phyloP scores from a whole-genome alignment of 768 basidiomycete genomes.

The Boletus rubescentipes region DNA sequence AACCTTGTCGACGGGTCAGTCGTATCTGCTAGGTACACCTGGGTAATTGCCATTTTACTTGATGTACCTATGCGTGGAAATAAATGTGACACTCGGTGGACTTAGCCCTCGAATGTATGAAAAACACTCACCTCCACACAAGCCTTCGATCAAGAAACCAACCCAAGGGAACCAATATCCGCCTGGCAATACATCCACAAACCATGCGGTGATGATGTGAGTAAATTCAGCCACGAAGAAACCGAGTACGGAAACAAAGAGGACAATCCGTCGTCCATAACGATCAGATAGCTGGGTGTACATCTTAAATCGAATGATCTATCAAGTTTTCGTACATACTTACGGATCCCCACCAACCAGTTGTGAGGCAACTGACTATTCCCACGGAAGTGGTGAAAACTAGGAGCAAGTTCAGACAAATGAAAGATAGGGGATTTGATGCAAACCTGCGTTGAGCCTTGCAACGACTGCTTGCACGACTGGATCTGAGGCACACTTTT shows the following conservation, averaged over 20 bases:
- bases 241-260: constrained; percentile 63
- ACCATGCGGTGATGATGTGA: constrained; percentile 64
- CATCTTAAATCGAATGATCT: neutral
- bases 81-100: neutral
- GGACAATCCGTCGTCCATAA: constrained; percentile 62
- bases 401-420: constrained; percentile 28
- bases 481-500: constrained; percentile 63
- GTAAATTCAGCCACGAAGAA: constrained; percentile 60
- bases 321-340: constrained; percentile 27
- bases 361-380: constrained; percentile 72
- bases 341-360: constrained; percentile 85
- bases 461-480: constrained; percentile 72
- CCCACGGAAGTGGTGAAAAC: constrained; percentile 68
- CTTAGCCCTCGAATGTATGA: neutral
- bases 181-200: constrained; percentile 62
- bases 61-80: constrained; percentile 43
- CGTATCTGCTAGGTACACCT: constrained; percentile 73
- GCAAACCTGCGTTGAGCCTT: constrained; percentile 59
- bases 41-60: constrained; percentile 47
- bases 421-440: neutral
- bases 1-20: constrained; percentile 56
- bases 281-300: constrained; percentile 67
- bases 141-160: constrained; percentile 65
- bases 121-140: constrained; percentile 59
- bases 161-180: constrained; percentile 79